These are phyloP conservation scores for Fusarium sp. DNA, from an alignment of 2,329 filamentous ascomycete species.

Conservation along the genomic window DNA sequence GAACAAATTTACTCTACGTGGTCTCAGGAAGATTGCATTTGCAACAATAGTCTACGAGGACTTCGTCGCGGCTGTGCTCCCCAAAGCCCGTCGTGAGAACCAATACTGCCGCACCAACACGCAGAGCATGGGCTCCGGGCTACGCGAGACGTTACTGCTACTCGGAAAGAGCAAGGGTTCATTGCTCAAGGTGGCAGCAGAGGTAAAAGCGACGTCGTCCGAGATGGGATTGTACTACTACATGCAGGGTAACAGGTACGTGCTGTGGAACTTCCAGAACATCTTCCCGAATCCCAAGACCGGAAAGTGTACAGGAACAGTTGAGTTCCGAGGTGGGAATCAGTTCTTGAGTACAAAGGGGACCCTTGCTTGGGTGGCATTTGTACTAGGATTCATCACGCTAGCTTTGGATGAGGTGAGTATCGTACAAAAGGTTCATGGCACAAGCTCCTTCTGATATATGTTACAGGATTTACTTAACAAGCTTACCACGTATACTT, in stretches of 20 bases:
- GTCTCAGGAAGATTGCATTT: constrained; percentile 57
- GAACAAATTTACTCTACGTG: constrained; percentile 55
- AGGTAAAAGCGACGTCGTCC: constrained; percentile 46
- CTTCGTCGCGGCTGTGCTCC: constrained; percentile 53
- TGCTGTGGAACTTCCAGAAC: constrained; percentile 60
- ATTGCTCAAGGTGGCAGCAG: constrained; percentile 51
- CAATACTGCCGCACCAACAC: constrained; percentile 56
- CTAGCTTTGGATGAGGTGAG: constrained; percentile 55
- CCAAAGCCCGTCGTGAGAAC: constrained; percentile 54
- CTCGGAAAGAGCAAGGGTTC: constrained; percentile 48
- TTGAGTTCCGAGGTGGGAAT: constrained; percentile 59
- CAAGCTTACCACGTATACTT: constrained; percentile 48
- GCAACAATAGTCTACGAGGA: constrained; percentile 55
- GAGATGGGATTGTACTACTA: constrained; percentile 55
- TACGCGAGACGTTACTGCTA: constrained; percentile 47
- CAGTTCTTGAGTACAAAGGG: constrained; percentile 57
- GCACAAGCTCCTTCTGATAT: constrained; percentile 17
- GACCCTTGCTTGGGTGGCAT: constrained; percentile 58
- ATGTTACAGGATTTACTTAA: constrained; percentile 52
- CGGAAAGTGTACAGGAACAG: constrained; percentile 55
- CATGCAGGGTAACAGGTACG: constrained; percentile 58
- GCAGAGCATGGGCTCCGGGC: constrained; percentile 51
- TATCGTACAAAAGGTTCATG: background rate
- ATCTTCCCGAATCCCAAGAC: constrained; percentile 57
- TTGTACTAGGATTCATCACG: constrained; percentile 58